Conservation (phyloP, 176 grass and related monocot genomes). For the Ananas comosus region DNA sequence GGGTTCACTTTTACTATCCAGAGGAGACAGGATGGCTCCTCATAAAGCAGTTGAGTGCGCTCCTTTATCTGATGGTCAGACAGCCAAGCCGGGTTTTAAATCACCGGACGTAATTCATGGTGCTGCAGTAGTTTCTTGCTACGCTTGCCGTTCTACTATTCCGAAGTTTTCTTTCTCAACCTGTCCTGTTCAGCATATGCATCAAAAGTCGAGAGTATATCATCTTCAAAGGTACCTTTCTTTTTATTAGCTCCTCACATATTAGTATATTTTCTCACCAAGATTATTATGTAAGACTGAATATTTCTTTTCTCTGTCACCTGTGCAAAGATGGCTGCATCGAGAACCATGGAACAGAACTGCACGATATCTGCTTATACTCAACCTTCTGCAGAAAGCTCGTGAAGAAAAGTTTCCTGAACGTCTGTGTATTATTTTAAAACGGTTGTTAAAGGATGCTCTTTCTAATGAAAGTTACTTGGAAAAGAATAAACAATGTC, state of each 20-base stretch:
- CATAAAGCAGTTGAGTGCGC: conserved; percentile 66
- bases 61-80: conserved; percentile 35
- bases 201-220: conserved; percentile 29
- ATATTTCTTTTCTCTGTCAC: neutral
- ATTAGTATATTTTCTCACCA: neutral
- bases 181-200: conserved; percentile 44
- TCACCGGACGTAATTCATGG: conserved; percentile 66
- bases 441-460: conserved; percentile 50
- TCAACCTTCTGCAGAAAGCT: conserved; percentile 73
- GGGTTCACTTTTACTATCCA: conserved; percentile 62
- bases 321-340: conserved; percentile 62
- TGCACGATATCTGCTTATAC: conserved; percentile 62
- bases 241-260: conserved; percentile 9
- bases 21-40: conserved; percentile 67
- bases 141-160: conserved; percentile 41
- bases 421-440: conserved; percentile 44
- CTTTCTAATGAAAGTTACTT: conserved; percentile 34
- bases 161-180: conserved; percentile 83
- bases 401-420: conserved; percentile 72
- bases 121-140: conserved; percentile 64
- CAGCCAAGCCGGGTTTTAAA: conserved; percentile 37
- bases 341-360: conserved; percentile 80
- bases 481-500: conserved; percentile 26
- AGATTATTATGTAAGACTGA: neutral
- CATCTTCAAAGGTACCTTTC: conserved; percentile 64